Percentiles rank a stretch among this genome's conserved stretches.
phyloP scores from a whole-genome alignment of 371 early-diverging fungal genomes.

The Dipsacomyces acuminosporus region DNA sequence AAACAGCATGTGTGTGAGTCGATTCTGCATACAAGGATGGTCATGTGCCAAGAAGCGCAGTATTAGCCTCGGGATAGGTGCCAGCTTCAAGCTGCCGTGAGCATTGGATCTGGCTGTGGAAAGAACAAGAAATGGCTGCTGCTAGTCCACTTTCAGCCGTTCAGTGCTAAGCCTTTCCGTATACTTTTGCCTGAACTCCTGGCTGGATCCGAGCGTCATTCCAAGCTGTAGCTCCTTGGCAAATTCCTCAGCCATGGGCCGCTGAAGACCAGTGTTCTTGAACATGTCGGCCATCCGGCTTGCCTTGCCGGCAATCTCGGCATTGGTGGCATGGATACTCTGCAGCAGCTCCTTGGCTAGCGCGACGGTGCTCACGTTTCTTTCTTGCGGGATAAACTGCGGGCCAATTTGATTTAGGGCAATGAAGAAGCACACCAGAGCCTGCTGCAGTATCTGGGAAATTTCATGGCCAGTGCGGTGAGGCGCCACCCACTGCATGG shows the following conservation, averaged over 20 bases:
- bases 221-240: conserved; percentile 27
- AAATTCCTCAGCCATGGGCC: conserved; percentile 17
- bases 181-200: conserved; percentile 22
- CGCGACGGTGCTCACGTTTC: conserved; percentile 20
- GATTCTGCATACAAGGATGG: too few relatives aligned
- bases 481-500: conserved; percentile 22
- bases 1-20: too few relatives aligned
- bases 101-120: too few relatives aligned
- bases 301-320: conserved; percentile 17
- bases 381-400: conserved; percentile 35
- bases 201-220: conserved; percentile 27
- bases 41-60: too few relatives aligned
- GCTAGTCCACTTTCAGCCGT: neutral
- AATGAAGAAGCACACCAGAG: conserved; percentile 37
- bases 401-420: conserved; percentile 43
- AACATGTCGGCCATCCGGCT: conserved; percentile 21
- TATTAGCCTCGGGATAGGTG: too few relatives aligned
- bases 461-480: conserved; percentile 38
- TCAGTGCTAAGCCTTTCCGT: conserved; percentile 15
- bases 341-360: conserved; percentile 25
- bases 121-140: too few relatives aligned
- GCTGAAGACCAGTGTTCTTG: conserved; percentile 14
- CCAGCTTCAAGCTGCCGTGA: too few relatives aligned
- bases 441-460: conserved; percentile 34
- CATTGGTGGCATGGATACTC: conserved; percentile 7